Percentiles rank a stretch among this genome's conserved stretches.
Evolutionary conservation across 2,329 filamentous ascomycete species (phyloP).

Genomic region (Raffaelea deltoideospora): DNA sequence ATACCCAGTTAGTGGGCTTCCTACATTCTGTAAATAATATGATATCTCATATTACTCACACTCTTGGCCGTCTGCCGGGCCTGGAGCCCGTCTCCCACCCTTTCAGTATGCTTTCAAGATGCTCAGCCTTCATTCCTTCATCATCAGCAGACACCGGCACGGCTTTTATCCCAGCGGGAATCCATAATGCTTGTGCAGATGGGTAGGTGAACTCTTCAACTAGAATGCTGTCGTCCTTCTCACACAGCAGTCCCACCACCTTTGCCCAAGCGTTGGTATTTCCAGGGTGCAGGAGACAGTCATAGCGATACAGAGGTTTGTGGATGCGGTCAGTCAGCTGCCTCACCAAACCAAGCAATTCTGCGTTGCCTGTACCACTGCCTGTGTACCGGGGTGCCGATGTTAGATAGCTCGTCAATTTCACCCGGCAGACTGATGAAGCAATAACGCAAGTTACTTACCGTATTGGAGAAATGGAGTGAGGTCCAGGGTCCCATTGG

Average conservation of each 20-base stretch:
- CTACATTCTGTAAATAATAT: too few species aligned
- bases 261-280: constrained; percentile 19
- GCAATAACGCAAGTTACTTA: too few species aligned
- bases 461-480: constrained; percentile 7
- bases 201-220: constrained; percentile 17
- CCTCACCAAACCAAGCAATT: constrained; percentile 1
- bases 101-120: constrained; percentile 9
- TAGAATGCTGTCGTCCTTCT: constrained; percentile 15
- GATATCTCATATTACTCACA: constrained; percentile 1
- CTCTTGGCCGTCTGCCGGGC: not conserved
- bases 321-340: constrained; percentile 4
- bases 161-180: constrained; percentile 13
- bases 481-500: not conserved
- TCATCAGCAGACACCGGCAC: constrained; percentile 13
- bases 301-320: constrained; percentile 6
- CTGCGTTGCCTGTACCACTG: constrained; percentile 2
- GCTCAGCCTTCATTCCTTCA: constrained; percentile 12
- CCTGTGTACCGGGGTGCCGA: too few species aligned
- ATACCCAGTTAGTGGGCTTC: too few species aligned
- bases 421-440: too few species aligned
- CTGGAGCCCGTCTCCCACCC: constrained; percentile 10
- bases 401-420: not conserved
- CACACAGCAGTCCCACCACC: constrained; percentile 15
- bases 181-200: constrained; percentile 16
- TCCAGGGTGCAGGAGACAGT: constrained; percentile 14